Percentiles rank a stretch among this genome's conserved stretches.
Conservation (phyloP, 140 eudicot species). For the Flaveria floridana region DNA sequence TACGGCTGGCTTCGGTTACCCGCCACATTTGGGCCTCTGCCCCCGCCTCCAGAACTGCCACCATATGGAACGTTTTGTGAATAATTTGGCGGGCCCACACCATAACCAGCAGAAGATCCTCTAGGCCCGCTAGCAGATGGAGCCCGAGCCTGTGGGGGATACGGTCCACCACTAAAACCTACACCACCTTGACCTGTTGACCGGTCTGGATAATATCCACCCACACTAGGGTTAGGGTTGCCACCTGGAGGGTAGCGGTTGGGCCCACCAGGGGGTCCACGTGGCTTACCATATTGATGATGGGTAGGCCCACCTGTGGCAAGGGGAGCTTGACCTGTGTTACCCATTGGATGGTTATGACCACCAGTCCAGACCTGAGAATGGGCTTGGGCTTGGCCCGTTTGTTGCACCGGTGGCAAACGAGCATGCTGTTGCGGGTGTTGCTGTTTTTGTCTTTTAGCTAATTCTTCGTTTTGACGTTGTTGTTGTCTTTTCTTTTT, state of each 20-base stretch:
- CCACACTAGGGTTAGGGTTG: constrained; percentile 49
- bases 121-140: constrained; percentile 57
- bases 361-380: constrained; percentile 61
- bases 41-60: constrained; percentile 65
- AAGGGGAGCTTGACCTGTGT: constrained; percentile 50
- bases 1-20: constrained; percentile 72
- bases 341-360: constrained; percentile 53
- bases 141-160: constrained; percentile 73
- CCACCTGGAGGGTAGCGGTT: constrained; percentile 73
- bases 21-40: constrained; percentile 73
- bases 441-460: constrained; percentile 79
- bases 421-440: constrained; percentile 84
- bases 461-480: constrained; percentile 73
- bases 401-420: constrained; percentile 72
- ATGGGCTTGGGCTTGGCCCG: constrained; percentile 70
- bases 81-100: constrained; percentile 61
- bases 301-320: constrained; percentile 63
- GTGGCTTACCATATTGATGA: constrained; percentile 72
- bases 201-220: constrained; percentile 74
- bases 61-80: constrained; percentile 69
- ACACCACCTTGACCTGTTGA: constrained; percentile 57
- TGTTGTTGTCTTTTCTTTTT: constrained; percentile 92
- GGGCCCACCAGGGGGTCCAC: constrained; percentile 78
- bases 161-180: constrained; percentile 60
- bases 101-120: constrained; percentile 59